Evolutionary conservation across 1,284 basidiomycete genomes (phyloP).

Genomic region (Boletus hoseneyae): DNA sequence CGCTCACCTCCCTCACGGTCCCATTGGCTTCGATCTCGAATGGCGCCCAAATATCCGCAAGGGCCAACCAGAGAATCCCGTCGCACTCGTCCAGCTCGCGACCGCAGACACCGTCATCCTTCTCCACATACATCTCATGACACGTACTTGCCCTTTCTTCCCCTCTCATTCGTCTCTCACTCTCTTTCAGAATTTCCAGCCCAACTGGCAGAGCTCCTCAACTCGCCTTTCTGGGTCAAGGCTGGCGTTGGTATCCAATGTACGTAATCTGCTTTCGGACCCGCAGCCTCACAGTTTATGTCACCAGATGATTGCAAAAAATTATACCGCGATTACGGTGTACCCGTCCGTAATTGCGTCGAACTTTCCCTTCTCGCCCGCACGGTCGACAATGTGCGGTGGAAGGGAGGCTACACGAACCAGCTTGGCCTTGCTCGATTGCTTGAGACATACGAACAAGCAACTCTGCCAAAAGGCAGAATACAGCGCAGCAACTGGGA

Average conservation of each 20-base stretch:
- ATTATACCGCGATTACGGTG: constrained; percentile 50
- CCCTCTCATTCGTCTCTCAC: constrained; percentile 3
- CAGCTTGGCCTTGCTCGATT: constrained; percentile 61
- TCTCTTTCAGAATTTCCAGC: constrained; percentile 49
- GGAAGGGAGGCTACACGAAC: constrained; percentile 60
- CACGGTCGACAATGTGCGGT: constrained; percentile 60
- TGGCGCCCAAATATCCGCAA: constrained; percentile 62
- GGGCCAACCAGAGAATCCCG: constrained; percentile 54
- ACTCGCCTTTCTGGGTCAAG: constrained; percentile 51
- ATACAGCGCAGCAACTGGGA: constrained; percentile 71
- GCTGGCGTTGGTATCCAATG: constrained; percentile 70
- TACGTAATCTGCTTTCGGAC: constrained; percentile 29
- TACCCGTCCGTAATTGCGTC: constrained; percentile 55
- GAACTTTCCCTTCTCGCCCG: constrained; percentile 67
- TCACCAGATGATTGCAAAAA: constrained; percentile 61
- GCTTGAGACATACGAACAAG: constrained; percentile 53
- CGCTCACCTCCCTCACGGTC: constrained; percentile 27
- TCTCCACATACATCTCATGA: constrained; percentile 62
- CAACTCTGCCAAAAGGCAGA: constrained; percentile 52
- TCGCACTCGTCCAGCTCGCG: constrained; percentile 69
- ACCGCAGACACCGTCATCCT: constrained; percentile 51
- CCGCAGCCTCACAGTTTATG: neutral
- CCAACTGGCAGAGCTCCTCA: constrained; percentile 48
- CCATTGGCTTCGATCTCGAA: constrained; percentile 71
- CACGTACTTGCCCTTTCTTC: constrained; percentile 11